Conservation (phyloP, 164 flowering plant species). For the Saururus chinensis region DNA sequence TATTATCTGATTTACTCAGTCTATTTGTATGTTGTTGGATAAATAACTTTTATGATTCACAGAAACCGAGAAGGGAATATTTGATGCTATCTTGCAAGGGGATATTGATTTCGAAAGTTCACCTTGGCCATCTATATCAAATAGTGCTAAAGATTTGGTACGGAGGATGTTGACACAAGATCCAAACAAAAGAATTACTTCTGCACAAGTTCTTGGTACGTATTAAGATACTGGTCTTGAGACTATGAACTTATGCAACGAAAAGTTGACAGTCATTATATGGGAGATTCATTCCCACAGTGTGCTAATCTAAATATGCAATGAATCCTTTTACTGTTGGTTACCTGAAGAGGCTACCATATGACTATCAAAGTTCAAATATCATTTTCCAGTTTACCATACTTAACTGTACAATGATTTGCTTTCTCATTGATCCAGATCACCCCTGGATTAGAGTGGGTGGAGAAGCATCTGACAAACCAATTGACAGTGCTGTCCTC, state of each 20-base stretch:
- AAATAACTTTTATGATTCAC: slow-evolving; percentile 2
- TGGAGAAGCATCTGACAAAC: slow-evolving; percentile 82
- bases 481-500: slow-evolving; percentile 82
- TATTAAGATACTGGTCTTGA: neutral
- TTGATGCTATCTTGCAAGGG: slow-evolving; percentile 61
- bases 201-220: slow-evolving; percentile 79
- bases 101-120: slow-evolving; percentile 51
- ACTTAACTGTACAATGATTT: neutral
- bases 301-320: neutral
- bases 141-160: slow-evolving; percentile 70
- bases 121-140: slow-evolving; percentile 78
- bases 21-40: neutral
- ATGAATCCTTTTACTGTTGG: neutral
- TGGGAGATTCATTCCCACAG: neutral
- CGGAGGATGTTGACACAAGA: slow-evolving; percentile 69
- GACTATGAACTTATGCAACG: no score
- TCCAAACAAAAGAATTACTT: slow-evolving; percentile 62
- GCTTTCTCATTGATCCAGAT: slow-evolving; percentile 24
- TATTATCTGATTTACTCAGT: neutral
- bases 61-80: slow-evolving; percentile 79
- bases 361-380: neutral
- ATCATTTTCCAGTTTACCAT: neutral
- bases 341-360: neutral
- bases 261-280: neutral
- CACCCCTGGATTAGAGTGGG: slow-evolving; percentile 76